phyloP scores from a whole-genome alignment of 1,284 basidiomycete species.

The Puccinia polysora region DNA sequence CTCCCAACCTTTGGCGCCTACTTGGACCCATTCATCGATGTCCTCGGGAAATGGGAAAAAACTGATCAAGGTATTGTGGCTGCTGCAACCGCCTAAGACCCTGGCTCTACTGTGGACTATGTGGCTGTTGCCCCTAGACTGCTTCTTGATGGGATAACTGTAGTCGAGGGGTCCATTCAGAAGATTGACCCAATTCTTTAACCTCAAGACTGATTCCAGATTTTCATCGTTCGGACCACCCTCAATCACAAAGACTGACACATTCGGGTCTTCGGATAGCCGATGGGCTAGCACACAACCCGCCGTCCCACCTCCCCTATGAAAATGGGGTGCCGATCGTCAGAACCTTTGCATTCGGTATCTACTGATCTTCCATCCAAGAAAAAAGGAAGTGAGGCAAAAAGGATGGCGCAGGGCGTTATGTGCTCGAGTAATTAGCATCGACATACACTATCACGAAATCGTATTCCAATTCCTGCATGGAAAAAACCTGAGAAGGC shows the following conservation, averaged over 20 bases:
- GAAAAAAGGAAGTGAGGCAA: too few relatives aligned
- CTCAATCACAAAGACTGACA: slow-evolving; percentile 53
- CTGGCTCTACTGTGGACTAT: slow-evolving; percentile 53
- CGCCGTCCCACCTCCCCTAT: slow-evolving; percentile 49
- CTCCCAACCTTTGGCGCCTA: slow-evolving; percentile 51
- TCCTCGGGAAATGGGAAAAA: slow-evolving; percentile 54
- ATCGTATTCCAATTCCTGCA: slow-evolving; percentile 30
- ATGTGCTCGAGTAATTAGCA: not conserved
- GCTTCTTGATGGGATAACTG: slow-evolving; percentile 52
- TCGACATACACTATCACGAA: slow-evolving; percentile 13
- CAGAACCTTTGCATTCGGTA: too few relatives aligned
- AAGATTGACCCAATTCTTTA: slow-evolving; percentile 53
- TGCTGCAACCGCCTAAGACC: slow-evolving; percentile 53
- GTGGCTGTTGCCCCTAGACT: slow-evolving; percentile 53
- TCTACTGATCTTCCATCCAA: not conserved
- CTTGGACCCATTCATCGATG: slow-evolving; percentile 51
- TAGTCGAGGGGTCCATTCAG: slow-evolving; percentile 53
- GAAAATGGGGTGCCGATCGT: not conserved
- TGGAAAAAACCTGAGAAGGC: too few relatives aligned
- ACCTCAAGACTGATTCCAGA: slow-evolving; percentile 49
- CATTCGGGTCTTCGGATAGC: slow-evolving; percentile 52
- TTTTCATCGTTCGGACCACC: slow-evolving; percentile 52
- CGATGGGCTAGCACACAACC: slow-evolving; percentile 53
- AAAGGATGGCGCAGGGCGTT: not conserved
- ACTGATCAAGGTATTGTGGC: slow-evolving; percentile 54